A percentile compares a stretch with the other conserved stretches of the same genome.
Conservation (phyloP, 345 rosid species). For the Carallia pectinifolia region DNA sequence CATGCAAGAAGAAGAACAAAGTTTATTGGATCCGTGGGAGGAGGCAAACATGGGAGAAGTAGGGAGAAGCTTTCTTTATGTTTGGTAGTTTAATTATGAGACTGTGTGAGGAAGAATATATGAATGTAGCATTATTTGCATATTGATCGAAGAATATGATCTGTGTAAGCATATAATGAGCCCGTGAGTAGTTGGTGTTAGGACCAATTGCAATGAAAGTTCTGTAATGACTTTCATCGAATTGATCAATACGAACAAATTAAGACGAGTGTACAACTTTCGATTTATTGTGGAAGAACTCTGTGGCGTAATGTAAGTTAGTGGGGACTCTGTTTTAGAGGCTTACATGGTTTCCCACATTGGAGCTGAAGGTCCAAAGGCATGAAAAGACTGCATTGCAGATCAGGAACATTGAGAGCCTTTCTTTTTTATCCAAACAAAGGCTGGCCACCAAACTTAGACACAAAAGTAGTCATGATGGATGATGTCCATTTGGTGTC, state of each 20-base stretch:
- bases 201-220: constrained; percentile 41
- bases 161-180: constrained; percentile 26
- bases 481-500: no score
- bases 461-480: no score
- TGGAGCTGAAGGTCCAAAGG: constrained; percentile 1
- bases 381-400: constrained; percentile 1
- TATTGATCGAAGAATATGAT: constrained; percentile 13
- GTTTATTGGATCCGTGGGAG: constrained; percentile 44
- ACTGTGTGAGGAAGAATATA: constrained; percentile 5
- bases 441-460: no score
- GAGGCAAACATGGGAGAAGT: constrained; percentile 35
- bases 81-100: background rate
- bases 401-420: background rate
- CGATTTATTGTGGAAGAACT: no score
- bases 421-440: background rate
- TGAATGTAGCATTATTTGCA: background rate
- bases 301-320: constrained; percentile 21
- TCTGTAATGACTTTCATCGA: constrained; percentile 21
- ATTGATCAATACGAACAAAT: constrained; percentile 42
- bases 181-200: constrained; percentile 64
- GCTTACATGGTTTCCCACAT: constrained; percentile 8
- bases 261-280: constrained; percentile 65
- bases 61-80: constrained; percentile 37
- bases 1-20: constrained; percentile 28
- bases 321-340: constrained; percentile 19